Percentiles rank a stretch among this genome's conserved stretches.
phyloP scores from a whole-genome alignment of 306 rosid species.

The Arachis hypogaea region DNA sequence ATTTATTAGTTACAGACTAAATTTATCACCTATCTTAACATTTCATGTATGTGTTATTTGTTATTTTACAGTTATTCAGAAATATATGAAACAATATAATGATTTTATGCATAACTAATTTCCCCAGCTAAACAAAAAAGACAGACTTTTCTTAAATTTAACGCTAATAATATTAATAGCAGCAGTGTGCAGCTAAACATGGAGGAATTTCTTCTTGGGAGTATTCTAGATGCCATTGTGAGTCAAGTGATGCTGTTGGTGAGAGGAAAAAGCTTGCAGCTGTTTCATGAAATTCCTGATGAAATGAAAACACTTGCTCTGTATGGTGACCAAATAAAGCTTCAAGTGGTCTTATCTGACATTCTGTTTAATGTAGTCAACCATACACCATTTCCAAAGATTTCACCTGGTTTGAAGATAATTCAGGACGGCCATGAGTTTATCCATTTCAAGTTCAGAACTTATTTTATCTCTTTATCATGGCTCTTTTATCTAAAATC shows the following conservation, averaged over 20 bases:
- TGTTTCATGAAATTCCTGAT: constrained; percentile 69
- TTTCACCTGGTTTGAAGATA: constrained; percentile 59
- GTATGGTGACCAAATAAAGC: constrained; percentile 78
- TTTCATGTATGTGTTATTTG: too few species aligned
- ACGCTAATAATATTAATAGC: constrained; percentile 39
- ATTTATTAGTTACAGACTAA: too few species aligned
- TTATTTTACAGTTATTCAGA: too few species aligned
- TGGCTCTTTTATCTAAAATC: too few species aligned
- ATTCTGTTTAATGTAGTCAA: constrained; percentile 63
- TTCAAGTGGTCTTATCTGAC: constrained; percentile 78
- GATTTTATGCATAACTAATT: background rate
- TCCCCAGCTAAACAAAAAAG: background rate
- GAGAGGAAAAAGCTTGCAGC: constrained; percentile 61
- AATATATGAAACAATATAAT: background rate
- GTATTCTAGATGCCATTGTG: constrained; percentile 67
- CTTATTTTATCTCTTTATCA: constrained; percentile 6
- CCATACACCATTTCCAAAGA: constrained; percentile 62
- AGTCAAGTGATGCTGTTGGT: constrained; percentile 74
- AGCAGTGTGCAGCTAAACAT: constrained; percentile 62
- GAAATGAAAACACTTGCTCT: constrained; percentile 63
- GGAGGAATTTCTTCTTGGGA: constrained; percentile 74
- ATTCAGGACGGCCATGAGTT: constrained; percentile 62
- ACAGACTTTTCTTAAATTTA: constrained; percentile 24
- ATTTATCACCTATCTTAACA: too few species aligned
- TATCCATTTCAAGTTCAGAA: constrained; percentile 56